phyloP scores from a whole-genome alignment of 2,329 filamentous ascomycete genomes.

The Rosellinia necatrix region DNA sequence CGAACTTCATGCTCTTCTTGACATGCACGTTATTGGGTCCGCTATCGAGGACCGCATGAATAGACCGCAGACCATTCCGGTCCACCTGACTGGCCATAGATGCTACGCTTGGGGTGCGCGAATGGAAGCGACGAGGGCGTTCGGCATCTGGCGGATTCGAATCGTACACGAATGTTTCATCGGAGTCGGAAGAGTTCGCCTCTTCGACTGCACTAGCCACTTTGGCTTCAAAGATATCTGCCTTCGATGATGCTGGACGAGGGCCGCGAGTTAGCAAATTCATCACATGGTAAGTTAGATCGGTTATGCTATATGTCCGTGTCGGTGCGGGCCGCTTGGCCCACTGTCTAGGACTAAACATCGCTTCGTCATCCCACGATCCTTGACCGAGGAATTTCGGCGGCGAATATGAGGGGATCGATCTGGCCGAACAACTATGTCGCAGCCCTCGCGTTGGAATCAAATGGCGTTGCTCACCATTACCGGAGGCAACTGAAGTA shows the following conservation, averaged over 20 bases:
- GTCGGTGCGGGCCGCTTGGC: constrained; percentile 33
- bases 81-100: constrained; percentile 77
- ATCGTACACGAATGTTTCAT: constrained; percentile 98
- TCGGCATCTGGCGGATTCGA: constrained; percentile 83
- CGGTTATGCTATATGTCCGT: constrained; percentile 40
- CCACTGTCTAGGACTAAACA: constrained; percentile 31
- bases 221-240: constrained; percentile 97
- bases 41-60: constrained; percentile 69
- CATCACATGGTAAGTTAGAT: constrained; percentile 47
- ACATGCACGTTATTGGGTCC: constrained; percentile 58
- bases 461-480: constrained; percentile 62
- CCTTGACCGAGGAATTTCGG: constrained; percentile 43
- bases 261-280: constrained; percentile 50
- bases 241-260: constrained; percentile 81
- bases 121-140: constrained; percentile 79
- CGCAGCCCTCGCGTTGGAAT: constrained; percentile 43
- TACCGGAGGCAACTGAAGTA: constrained; percentile 69
- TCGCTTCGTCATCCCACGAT: constrained; percentile 40
- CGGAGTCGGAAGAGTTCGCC: constrained; percentile 93
- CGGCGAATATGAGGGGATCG: constrained; percentile 44
- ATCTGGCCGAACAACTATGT: constrained; percentile 49
- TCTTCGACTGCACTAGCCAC: constrained; percentile 96
- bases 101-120: constrained; percentile 90
- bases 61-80: constrained; percentile 62
- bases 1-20: constrained; percentile 97